Base-by-base conservation (phyloP, 2,329 filamentous ascomycete genomes). In the Cytospora chrysosperma region DNA sequence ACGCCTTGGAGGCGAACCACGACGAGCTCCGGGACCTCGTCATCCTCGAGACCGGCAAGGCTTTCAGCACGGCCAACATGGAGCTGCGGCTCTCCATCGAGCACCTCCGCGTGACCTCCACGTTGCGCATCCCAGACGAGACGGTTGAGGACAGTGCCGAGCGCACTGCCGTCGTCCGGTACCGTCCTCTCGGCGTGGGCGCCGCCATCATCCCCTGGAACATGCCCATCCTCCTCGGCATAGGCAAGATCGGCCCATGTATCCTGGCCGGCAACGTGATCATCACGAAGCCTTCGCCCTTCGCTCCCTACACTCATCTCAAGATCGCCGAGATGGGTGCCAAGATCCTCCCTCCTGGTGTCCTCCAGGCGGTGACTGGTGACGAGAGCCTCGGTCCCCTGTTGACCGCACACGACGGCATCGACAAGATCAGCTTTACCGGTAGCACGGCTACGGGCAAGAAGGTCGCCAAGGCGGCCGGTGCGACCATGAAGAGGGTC, bases 361-460 rank as follows among this genome's bases (percentile, higher is more conserved):
- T 89, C n/a, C 71, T 89, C 1, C 85, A 88, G 69, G 82, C 78
- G 0, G 73, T 89, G 2, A 82, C 82, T 58, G 87, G 86, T 8
- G 84, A 84, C 58, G 85, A 88, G 67, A 76, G 78, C 50, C 80
- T 89, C 7, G 87, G 87, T 4, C 84, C 82, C 0, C 79, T 78
- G 78, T 72, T 89, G 58, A 87, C 84, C 0, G 72, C 71, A n/a
- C 86, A 89, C 69, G 83, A 84, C 0, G 82, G 78, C 24, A 81
- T 88, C 61, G 78, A 82, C 62, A 89, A 87, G 77, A 82, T 89
- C 70, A 81, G 78, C 67, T 89, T 89, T 74, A 89, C 87, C 0
- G 86, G 87, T 3, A 87, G 83, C 13, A 84, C 56, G 1, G 43
- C 37, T 27, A 62, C 63, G 8, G 65, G 65, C 1, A 78, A 78